A percentile compares a stretch with the other conserved stretches of the same genome.
Conservation (phyloP, 2,329 filamentous ascomycete species). For the Tolypocladium tundrense region DNA sequence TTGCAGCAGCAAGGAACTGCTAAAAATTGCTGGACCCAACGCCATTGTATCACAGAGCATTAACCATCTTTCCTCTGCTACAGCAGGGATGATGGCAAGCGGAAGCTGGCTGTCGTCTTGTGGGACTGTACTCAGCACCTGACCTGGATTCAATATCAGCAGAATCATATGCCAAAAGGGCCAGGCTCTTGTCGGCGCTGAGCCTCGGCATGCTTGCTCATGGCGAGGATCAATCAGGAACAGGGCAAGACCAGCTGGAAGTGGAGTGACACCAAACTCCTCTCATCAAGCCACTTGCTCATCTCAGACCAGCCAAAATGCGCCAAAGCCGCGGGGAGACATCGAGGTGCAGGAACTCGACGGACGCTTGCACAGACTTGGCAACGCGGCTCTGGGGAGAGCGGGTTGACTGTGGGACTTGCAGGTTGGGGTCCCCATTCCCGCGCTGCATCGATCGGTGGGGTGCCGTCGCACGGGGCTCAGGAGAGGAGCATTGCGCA, state of each 20-base stretch:
- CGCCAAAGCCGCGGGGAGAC: not conserved
- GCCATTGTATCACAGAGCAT: not conserved
- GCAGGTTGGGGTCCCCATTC: not conserved
- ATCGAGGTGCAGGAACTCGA: not conserved
- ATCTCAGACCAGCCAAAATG: not conserved
- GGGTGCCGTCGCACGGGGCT: not conserved
- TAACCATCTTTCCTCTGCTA: not conserved
- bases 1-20: not conserved
- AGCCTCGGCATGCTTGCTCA: not conserved
- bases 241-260: not conserved
- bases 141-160: not conserved
- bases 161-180: not conserved
- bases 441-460: not conserved
- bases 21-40: not conserved
- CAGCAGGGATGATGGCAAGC: not conserved
- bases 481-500: not conserved
- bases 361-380: not conserved
- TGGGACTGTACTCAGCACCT: not conserved
- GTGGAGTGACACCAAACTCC: not conserved
- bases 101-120: not conserved
- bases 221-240: not conserved
- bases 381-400: not conserved
- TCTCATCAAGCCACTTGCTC: not conserved
- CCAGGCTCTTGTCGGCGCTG: not conserved
- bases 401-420: not conserved